Conservation (phyloP, 345 rosid genomes). For the Lepidium didymum region DNA sequence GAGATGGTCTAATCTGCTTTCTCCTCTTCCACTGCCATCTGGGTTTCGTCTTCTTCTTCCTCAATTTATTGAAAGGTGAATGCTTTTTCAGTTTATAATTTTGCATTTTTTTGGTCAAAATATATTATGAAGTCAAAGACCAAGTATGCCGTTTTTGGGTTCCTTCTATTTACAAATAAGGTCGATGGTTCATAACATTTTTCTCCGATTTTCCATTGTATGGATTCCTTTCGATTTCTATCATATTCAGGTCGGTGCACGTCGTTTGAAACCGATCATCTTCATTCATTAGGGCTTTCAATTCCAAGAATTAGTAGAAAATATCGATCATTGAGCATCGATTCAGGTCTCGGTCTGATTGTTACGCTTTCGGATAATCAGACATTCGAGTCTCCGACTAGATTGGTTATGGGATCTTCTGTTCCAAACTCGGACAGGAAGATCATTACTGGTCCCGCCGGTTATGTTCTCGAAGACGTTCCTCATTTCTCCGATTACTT, state of each 20-base stretch:
- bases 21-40: neutral
- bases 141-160: neutral
- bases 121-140: constrained; percentile 17
- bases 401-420: constrained; percentile 25
- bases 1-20: constrained; percentile 12
- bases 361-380: constrained; percentile 20
- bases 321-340: constrained; percentile 29
- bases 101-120: neutral
- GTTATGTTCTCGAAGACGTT: constrained; percentile 88
- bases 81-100: neutral
- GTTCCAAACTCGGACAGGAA: constrained; percentile 26
- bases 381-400: constrained; percentile 16
- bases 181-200: neutral
- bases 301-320: constrained; percentile 21
- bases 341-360: constrained; percentile 30
- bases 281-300: constrained; percentile 10
- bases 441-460: constrained; percentile 56
- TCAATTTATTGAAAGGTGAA: constrained; percentile 13
- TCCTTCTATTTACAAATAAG: neutral
- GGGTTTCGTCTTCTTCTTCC: neutral
- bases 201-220: constrained; percentile 15
- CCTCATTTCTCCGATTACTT: constrained; percentile 85
- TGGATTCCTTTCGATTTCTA: constrained; percentile 23
- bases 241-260: constrained; percentile 4
- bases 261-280: constrained; percentile 9